Conservation (phyloP, 2,329 filamentous ascomycete species). For the Pezicula rhizophila region DNA sequence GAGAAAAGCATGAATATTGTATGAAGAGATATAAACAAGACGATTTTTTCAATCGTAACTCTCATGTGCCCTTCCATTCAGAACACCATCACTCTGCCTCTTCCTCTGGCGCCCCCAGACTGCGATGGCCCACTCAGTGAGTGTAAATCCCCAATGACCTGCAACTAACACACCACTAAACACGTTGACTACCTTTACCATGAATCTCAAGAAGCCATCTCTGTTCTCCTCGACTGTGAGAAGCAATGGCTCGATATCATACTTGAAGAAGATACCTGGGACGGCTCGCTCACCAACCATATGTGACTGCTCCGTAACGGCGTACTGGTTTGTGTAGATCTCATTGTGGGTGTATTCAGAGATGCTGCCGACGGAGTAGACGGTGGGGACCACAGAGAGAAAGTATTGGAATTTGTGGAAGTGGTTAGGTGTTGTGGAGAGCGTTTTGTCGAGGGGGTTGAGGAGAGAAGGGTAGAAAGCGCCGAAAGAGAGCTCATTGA, state of each 20-base stretch:
- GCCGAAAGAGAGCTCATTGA: constrained; percentile 93
- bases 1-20: no score
- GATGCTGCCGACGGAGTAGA: constrained; percentile 64
- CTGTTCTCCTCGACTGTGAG: constrained; percentile 79
- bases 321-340: constrained; percentile 95
- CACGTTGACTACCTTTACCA: constrained; percentile 84
- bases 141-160: constrained; percentile 85
- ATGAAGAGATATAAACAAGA: no score
- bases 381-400: constrained; percentile 86
- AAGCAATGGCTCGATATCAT: constrained; percentile 94
- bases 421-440: constrained; percentile 65
- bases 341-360: constrained; percentile 39
- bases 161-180: constrained; percentile 86
- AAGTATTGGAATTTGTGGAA: constrained; percentile 99
- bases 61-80: constrained; percentile 26
- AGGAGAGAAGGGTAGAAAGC: constrained; percentile 91
- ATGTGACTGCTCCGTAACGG: constrained; percentile 82
- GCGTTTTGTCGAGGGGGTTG: constrained; percentile 90
- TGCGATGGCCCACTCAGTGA: constrained; percentile 67
- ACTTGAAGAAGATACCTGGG: constrained; percentile 96
- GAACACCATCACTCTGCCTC: constrained; percentile 28
- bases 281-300: constrained; percentile 63
- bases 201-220: constrained; percentile 65
- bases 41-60: constrained; percentile 17
- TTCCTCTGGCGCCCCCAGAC: constrained; percentile 38